A percentile compares a stretch with the other conserved stretches of the same genome.
phyloP scores from a whole-genome alignment of 148 eudicot species.

The Rhododendron kiyosumense region DNA sequence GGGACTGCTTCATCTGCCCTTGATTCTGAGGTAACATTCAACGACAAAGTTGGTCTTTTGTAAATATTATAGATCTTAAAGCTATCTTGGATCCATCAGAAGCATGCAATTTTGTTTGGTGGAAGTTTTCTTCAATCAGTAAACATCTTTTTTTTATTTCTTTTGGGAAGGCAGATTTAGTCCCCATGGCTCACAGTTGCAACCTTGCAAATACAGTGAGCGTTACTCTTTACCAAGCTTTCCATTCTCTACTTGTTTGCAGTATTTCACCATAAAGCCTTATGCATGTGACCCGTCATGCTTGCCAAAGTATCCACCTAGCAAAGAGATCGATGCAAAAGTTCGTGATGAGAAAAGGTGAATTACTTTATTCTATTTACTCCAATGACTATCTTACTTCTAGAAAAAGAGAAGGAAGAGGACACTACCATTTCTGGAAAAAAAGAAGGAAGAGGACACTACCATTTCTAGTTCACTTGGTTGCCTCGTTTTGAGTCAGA shows the following conservation, averaged over 20 bases:
- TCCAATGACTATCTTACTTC: neutral
- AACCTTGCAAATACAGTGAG: neutral
- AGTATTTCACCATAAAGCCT: conserved; percentile 71
- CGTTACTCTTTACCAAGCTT: neutral
- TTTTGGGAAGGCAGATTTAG: neutral
- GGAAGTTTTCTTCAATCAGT: neutral
- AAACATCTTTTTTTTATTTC: no score
- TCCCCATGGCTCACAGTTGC: neutral
- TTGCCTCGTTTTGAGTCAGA: neutral
- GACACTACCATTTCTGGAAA: neutral
- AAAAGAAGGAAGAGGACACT: neutral
- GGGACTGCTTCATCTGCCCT: conserved; percentile 79
- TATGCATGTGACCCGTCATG: conserved; percentile 80
- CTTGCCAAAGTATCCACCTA: conserved; percentile 81
- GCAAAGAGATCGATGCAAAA: conserved; percentile 84
- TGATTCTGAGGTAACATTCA: conserved; percentile 41
- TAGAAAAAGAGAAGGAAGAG: neutral
- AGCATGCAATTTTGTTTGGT: neutral
- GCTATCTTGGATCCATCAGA: neutral
- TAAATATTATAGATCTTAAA: neutral
- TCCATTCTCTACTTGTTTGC: neutral
- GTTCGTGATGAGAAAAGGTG: conserved; percentile 62
- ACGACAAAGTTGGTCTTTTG: neutral
- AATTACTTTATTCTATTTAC: neutral
- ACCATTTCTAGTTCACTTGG: neutral